Evolutionary conservation across 805 yeast species (phyloP).

Genomic region (Zygoascus bituminiphila): DNA sequence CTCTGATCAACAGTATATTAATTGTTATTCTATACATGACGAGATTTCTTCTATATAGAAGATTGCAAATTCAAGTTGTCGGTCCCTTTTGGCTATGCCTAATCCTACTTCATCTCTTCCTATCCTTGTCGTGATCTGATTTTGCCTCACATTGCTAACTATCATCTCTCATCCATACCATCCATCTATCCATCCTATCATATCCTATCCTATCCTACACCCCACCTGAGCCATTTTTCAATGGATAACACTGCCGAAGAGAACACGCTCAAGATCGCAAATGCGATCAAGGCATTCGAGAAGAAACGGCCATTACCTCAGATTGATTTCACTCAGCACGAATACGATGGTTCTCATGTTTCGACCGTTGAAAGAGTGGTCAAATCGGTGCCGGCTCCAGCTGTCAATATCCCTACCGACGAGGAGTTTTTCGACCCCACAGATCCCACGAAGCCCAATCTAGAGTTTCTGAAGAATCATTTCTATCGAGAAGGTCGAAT

Average conservation of each 20-base stretch:
- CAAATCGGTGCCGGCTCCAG: slow-evolving; percentile 57
- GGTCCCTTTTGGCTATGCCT: too few species aligned
- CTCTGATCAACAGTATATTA: too few species aligned
- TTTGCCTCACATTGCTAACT: too few species aligned
- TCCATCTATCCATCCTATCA: too few species aligned
- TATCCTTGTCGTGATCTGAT: too few species aligned
- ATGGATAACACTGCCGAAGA: slow-evolving; percentile 11
- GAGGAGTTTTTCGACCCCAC: slow-evolving; percentile 52
- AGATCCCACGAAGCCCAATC: slow-evolving; percentile 56
- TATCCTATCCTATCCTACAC: too few species aligned
- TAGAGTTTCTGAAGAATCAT: slow-evolving; percentile 62
- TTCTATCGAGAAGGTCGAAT: slow-evolving; percentile 76
- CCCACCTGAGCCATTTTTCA: too few species aligned
- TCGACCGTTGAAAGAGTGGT: slow-evolving; percentile 54
- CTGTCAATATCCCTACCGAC: slow-evolving; percentile 55
- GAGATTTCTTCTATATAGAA: too few species aligned
- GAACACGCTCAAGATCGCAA: slow-evolving; percentile 22
- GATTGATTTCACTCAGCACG: slow-evolving; percentile 38
- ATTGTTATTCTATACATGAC: too few species aligned
- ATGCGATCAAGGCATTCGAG: slow-evolving; percentile 31
- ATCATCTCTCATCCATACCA: too few species aligned
- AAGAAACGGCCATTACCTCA: slow-evolving; percentile 25
- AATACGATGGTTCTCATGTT: slow-evolving; percentile 47
- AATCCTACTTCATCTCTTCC: too few species aligned
- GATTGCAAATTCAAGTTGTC: too few species aligned